phyloP scores from a whole-genome alignment of 139 green algal genomes.

The Trebouxia sp. region DNA sequence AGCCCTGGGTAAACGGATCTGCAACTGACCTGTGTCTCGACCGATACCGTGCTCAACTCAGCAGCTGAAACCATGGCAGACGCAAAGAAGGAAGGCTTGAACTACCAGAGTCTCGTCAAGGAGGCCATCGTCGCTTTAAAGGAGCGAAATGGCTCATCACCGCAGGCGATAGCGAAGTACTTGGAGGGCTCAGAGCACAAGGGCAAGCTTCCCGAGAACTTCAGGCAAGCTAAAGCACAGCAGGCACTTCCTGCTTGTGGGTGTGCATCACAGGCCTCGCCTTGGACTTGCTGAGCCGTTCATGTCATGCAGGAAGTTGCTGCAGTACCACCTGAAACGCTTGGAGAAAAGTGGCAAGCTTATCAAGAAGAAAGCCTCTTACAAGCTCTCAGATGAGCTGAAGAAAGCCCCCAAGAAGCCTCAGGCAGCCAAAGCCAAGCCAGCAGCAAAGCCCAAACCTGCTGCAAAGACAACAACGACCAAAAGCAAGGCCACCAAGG shows the following conservation, averaged over 20 bases:
- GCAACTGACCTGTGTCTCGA: background rate
- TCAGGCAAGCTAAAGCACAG: too few relatives aligned
- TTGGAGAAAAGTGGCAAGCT: constrained; percentile 56
- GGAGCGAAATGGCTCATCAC: constrained; percentile 71
- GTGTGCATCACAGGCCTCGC: too few relatives aligned
- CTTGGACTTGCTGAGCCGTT: constrained; percentile 53
- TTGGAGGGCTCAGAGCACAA: constrained; percentile 42
- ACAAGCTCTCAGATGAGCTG: constrained; percentile 58
- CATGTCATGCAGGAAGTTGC: constrained; percentile 58
- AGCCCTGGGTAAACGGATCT: background rate
- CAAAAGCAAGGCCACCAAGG: constrained; percentile 17
- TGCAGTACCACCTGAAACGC: constrained; percentile 58
- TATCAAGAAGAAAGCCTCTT: constrained; percentile 60
- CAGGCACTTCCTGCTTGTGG: too few relatives aligned
- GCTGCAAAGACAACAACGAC: constrained; percentile 28
- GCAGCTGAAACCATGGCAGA: constrained; percentile 4
- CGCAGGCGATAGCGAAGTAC: constrained; percentile 79
- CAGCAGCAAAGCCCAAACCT: constrained; percentile 45
- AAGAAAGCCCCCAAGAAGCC: constrained; percentile 46
- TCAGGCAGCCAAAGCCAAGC: constrained; percentile 4
- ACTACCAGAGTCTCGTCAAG: constrained; percentile 49
- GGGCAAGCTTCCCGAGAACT: constrained; percentile 23
- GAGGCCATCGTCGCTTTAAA: constrained; percentile 78
- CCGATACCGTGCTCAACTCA: constrained; percentile 8
- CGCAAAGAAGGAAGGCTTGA: constrained; percentile 10